Base-by-base conservation (phyloP, 257 asterid species). In the Ehretia macrophylla region DNA sequence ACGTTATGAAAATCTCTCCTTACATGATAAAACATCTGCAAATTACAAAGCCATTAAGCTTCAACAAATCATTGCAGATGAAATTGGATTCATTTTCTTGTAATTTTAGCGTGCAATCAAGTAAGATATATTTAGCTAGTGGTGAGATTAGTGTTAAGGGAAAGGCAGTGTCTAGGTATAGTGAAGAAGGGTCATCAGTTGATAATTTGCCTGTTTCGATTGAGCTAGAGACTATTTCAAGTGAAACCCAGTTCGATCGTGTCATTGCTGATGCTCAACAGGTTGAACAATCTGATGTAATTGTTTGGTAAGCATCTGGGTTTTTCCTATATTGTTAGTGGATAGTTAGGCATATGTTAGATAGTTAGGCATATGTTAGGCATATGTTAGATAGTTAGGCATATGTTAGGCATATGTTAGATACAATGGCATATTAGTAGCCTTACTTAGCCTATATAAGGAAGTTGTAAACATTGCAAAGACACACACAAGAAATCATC, bases 161-260 rank as follows among this genome's bases (percentile, higher is more conserved):
- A 53, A 57, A 46, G 65, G 58, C 47, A 61, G 64, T 62, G 19
- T 63, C 73, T 39, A 71, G 71, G 64, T 58, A 48, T 23, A 59
- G 72, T 35, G 85, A 74, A 65, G 71, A 69, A 63, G 84, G 81
- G 64, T 62, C 85, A 58, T 77, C 68, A 58, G 52, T 65, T 44
- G 87, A 80, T 23, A 65, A 70, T 65, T 59, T 58, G 64, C 98
- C 88, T 50, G 64, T 82, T 55, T 80, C 87, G 6, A 54, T 84
- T 63, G 85, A 77, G 39, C 66, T 88, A 52, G 75, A 64, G 58
- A 86, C 82, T 13, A 72, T 92, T 80, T 76, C 78, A 23, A 72
- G 72, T 58, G 97, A 88, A 68, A 37, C 81, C 58, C 87, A 86
- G 46, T 92, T 88, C 78, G 83, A 89, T 78, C 81, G 69, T 63